These are phyloP conservation scores for Zygosaccharomyces sapae DNA, from an alignment of 1,139 yeast genomes.

Conservation along the genomic window DNA sequence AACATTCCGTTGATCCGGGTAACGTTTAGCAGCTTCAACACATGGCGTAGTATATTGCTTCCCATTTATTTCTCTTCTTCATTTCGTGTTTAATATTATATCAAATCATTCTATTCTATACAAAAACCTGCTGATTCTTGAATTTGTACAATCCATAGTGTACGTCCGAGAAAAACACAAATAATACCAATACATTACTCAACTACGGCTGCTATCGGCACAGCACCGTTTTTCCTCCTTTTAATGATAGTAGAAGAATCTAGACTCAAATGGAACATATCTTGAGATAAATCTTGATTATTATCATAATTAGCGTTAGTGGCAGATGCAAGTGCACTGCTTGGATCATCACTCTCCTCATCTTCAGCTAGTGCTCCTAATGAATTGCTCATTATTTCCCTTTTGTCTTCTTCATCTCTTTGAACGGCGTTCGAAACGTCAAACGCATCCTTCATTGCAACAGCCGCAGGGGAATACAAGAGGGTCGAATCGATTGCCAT, in stretches of 20 bases:
- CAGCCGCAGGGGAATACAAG: conserved; percentile 79
- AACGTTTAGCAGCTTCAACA: background rate
- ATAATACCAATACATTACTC: background rate
- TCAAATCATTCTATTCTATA: background rate
- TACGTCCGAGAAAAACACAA: background rate
- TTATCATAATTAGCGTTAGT: conserved; percentile 15
- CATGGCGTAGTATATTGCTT: too few species aligned
- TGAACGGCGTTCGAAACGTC: conserved; percentile 94
- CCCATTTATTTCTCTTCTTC: too few species aligned
- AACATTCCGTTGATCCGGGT: background rate
- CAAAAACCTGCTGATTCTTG: conserved; percentile 1
- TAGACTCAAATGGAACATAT: conserved; percentile 61
- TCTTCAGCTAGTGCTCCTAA: conserved; percentile 23
- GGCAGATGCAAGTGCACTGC: conserved; percentile 4
- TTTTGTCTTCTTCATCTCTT: conserved; percentile 81
- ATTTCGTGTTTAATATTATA: background rate
- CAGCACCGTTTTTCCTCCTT: conserved; percentile 50
- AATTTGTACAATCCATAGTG: background rate
- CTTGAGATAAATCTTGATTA: conserved; percentile 18
- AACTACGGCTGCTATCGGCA: conserved; percentile 20
- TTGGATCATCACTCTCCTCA: conserved; percentile 20
- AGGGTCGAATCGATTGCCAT: conserved; percentile 22
- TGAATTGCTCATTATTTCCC: conserved; percentile 11
- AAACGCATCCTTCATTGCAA: conserved; percentile 89
- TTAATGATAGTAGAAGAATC: conserved; percentile 79